Base-by-base conservation (phyloP, 2,329 filamentous ascomycete genomes). In the Lachnum nothofagi region DNA sequence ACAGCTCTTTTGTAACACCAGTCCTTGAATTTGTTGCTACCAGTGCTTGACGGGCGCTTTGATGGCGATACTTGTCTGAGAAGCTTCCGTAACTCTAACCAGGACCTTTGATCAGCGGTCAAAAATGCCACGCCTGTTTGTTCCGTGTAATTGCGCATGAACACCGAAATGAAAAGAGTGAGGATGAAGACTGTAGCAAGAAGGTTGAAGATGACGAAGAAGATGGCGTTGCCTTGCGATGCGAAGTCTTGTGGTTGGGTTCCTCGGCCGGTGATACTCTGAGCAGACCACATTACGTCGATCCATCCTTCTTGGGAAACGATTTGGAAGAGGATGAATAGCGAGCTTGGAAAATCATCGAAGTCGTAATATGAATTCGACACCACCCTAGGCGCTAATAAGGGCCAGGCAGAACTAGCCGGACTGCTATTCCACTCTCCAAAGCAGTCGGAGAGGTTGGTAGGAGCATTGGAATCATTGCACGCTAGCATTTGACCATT, bases 101-200 rank as follows among this genome's bases (percentile, higher is more conserved):
- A 98, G 0, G 91, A 95, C 59, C 93, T 84, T 66, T 98, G 93
- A 61, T 98, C 93, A 0, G 91, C 86, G 1, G 93, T 98, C 60
- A 98, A 73, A 66, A 91, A 98, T 2, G 93, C 93, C 37, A 98
- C 93, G 1, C 93, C 93, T 0, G 93, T 98, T 69, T 97, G 91
- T 69, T 98, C 93, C 0, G 93, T 98, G 69, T 98, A 98, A 67
- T 96, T 98, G 53, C 93, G 88, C 93, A 98, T 98, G 68, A 98
- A 98, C 53, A 98, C 93, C 48, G 93, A 97, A 41, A 98, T 94
- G 68, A 98, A 98, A 64, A 98, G 74, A 1, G 93, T 98, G 64
- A 98, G 77, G 53, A 98, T 86, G 70, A 98, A 98, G 56, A 98
- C 91, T 0, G 93, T 93, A 25, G 90, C 90, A 60, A 98, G 77